Base-by-base conservation (phyloP, 495 filamentous ascomycete species). In the Penicillium odoratum region DNA sequence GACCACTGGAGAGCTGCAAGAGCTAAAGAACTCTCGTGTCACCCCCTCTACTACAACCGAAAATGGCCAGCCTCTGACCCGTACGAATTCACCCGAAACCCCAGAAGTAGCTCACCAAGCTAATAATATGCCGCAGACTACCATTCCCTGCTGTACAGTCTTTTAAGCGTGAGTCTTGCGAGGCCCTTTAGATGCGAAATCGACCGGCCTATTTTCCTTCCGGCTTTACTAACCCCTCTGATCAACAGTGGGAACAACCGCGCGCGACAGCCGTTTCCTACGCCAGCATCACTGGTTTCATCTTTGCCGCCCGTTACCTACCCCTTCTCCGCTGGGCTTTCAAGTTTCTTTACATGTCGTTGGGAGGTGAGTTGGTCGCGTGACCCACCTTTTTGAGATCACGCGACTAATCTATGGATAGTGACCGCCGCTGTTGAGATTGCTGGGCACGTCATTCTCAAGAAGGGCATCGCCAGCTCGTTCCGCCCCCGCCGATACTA, bases 401-500 rank as follows among this genome's bases (percentile, higher is more conserved):
- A 44, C 28, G 33, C 40, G 10, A 45, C 62, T 69, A 51, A 69
- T 49, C 34, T 40, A 26, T 38, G 40, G 16, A 60, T 13, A 83
- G 81, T 87, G 68, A 96, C 88, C 60, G 88, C 93, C 57, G 81
- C 86, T 54, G 75, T 81, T 21, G 94, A 99, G 73, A 66, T 90
- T 60, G 82, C 81, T 16, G 93, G 95, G 58, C 91, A 89, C 74
- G 62, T 85, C 25, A 70, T 91, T 55, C 75, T 97, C 47, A 87
- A 86, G 63, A 85, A 85, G 60, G 92, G 94, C 62, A 75, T 99
- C 53, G 83, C 89, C 48, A 89, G 88, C 57, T 92, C 92, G 65
- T 81, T 99, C 72, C 88, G 95, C 44, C 94, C 94, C 18, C 86
- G 84, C 71, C 85, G 89, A 69, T 99, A 99, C 80, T 96, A 93